Conservation (phyloP, 179 eudicot species). For the Dionaea muscipula region DNA sequence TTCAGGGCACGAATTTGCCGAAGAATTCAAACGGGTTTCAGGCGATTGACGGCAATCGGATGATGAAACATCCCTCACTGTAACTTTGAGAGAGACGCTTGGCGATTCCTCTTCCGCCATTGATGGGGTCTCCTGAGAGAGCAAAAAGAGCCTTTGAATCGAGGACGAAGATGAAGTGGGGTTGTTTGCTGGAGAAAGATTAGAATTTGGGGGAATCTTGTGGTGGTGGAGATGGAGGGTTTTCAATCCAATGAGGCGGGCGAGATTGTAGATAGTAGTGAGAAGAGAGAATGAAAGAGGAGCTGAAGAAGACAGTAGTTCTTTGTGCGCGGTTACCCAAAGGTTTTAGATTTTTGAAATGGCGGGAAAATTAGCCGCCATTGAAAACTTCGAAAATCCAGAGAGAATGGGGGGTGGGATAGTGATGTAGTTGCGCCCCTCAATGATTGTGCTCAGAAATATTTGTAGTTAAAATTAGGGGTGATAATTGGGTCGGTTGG, state of each 20-base stretch:
- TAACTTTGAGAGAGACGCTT: too few species aligned
- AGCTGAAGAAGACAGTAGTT: neutral
- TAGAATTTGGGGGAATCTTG: neutral
- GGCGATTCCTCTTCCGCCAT: neutral
- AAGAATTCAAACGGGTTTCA: neutral
- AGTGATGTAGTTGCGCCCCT: too few species aligned
- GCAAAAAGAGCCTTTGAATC: too few species aligned
- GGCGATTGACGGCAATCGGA: neutral
- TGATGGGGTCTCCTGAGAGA: too few species aligned
- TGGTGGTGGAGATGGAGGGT: neutral
- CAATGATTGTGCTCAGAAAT: too few species aligned
- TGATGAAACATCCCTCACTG: neutral
- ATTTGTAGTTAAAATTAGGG: too few species aligned
- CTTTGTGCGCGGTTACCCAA: neutral
- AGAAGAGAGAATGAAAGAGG: slow-evolving; percentile 6
- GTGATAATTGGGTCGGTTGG: too few species aligned
- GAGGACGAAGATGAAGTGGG: too few species aligned
- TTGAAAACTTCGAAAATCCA: too few species aligned
- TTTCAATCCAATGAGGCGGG: neutral
- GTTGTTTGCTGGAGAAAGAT: too few species aligned
- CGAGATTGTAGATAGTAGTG: neutral
- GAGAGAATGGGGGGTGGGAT: too few species aligned
- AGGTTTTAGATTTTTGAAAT: slow-evolving; percentile 18
- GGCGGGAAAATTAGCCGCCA: slow-evolving; percentile 47
- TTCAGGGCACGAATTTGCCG: neutral